Conservation (phyloP, 2,329 filamentous ascomycete genomes). For the Westerdykella aurantiaca region DNA sequence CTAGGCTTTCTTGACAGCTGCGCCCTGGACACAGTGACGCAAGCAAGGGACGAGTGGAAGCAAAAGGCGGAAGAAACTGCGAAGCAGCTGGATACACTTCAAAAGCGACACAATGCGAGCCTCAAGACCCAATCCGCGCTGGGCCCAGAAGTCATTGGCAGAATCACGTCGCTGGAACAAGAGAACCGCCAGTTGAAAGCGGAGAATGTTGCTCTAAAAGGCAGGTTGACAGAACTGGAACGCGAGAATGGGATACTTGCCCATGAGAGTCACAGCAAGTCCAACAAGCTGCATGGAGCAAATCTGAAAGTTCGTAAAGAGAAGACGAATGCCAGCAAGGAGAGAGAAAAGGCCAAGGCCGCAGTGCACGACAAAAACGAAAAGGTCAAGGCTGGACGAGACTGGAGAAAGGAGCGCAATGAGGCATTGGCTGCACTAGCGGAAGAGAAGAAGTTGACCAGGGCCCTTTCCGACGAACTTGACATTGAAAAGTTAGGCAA, state of each 20-base stretch:
- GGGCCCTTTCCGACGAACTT: conserved; percentile 9
- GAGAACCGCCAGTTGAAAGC: conserved; percentile 7
- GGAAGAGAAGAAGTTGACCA: conserved; percentile 9
- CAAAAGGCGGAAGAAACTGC: conserved; percentile 1
- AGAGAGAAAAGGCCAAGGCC: conserved; percentile 14
- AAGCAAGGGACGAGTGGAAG: conserved; percentile 6
- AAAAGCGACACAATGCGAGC: conserved; percentile 3
- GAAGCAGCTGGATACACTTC: conserved; percentile 2
- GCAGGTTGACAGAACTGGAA: conserved; percentile 6
- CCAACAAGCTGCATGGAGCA: conserved; percentile 13
- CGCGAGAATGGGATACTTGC: conserved; percentile 5
- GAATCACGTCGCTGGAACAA: conserved; percentile 10
- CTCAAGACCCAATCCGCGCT: not conserved
- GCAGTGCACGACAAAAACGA: conserved; percentile 11
- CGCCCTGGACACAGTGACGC: conserved; percentile 2
- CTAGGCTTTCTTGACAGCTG: no score
- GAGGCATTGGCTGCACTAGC: conserved; percentile 8
- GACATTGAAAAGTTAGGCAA: conserved; percentile 9
- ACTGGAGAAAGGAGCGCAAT: conserved; percentile 14
- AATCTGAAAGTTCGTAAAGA: conserved; percentile 14
- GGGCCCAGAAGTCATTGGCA: conserved; percentile 5
- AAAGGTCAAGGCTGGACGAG: conserved; percentile 8
- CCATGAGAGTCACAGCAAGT: conserved; percentile 9
- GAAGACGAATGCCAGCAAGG: conserved; percentile 11
- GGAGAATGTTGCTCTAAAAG: conserved; percentile 8